Base-by-base conservation (phyloP, 805 yeast genomes). In the Starmerella gropengiesseri region DNA sequence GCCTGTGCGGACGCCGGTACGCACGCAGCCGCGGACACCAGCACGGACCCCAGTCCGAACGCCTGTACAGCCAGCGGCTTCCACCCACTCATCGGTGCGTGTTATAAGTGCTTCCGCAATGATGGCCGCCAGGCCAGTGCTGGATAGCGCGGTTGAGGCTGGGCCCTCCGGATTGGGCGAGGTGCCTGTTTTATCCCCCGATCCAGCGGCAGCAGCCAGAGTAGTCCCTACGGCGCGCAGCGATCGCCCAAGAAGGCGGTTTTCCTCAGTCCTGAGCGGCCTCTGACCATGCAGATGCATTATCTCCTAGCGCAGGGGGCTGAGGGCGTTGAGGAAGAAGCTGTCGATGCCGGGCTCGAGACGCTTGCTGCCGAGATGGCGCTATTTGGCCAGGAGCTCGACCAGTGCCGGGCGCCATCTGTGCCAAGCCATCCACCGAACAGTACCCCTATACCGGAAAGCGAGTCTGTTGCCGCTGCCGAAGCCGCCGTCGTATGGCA, bases 151-250 rank as follows among this genome's bases (percentile, higher is more conserved):
- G n/a, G n/a, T n/a, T n/a, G n/a, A n/a, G n/a, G n/a, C n/a, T n/a
- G n/a, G n/a, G n/a, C n/a, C n/a, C n/a, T n/a, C n/a, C n/a, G n/a
- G n/a, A n/a, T n/a, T n/a, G n/a, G n/a, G n/a, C n/a, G n/a, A n/a
- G n/a, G n/a, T n/a, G n/a, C n/a, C n/a, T n/a, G n/a, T n/a, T n/a
- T n/a, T n/a, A n/a, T n/a, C n/a, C n/a, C n/a, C n/a, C n/a, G n/a
- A n/a, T n/a, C n/a, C n/a, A n/a, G n/a, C 35, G 25, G 21, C 21
- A 26, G 35, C 14, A 31, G 25, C 25, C 9, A 22, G 25, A 31
- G 35, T 26, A 34, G 37, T 21, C 37, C 37, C 7, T 34, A 22
- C 20, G 37, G 37, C 2, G 37, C 37, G 2, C 29, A 34, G 37
- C 27, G 37, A 9, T 34, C 37, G 20, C 37, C 37, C 14, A 7